Base-by-base conservation (phyloP, 257 asterid species). In the Nicotiana undulata region DNA sequence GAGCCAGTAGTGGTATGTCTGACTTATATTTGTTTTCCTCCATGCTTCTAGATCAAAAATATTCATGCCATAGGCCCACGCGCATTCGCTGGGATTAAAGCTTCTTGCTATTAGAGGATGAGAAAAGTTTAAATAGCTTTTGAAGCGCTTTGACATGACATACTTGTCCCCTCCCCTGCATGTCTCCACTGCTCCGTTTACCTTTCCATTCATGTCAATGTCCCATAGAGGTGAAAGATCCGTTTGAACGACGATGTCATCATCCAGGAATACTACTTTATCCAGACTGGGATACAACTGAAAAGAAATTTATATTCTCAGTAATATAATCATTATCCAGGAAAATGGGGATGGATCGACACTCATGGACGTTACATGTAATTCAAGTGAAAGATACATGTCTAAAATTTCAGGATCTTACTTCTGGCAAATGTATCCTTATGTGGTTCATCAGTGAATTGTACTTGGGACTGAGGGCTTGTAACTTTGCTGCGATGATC, bases 1-100 rank as follows among this genome's bases (percentile, higher is more conserved):
- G 4, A 92, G 86, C 99, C 99, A 95, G 85, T 86, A 77, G 88
- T 93, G 88, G 86, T 95, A 95, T 75, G 93, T 91, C 79, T 84
- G 89, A 81, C 92, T 93, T 84, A 95, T 95, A 80, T 88, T 92
- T 51, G 99, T 89, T 78, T 84, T 92, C 85, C 98, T 91, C 98
- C 99, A 95, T 4, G 96, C 97, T 63, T 93, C 88, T 40, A 95
- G 91, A 85, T 95, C 97, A 16, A 95, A 95, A 79, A 95, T 85
- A 82, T 96, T 94, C 99, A 96, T 92, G 80, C 99, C 99, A 80
- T 96, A 96, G 15, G 99, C 99, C 99, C 99, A 96, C 44, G 99
- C 99, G 77, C 99, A 96, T 88, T 96, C 97, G 77, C 86, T 78
- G 58, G 98, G 98, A 83, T 91, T 70, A 11, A 94, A 94, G 79